A percentile compares a stretch with the other conserved stretches of the same genome.
These are phyloP conservation scores for Naganishia antarctica DNA, from an alignment of 768 basidiomycete genomes.

Conservation along the genomic window DNA sequence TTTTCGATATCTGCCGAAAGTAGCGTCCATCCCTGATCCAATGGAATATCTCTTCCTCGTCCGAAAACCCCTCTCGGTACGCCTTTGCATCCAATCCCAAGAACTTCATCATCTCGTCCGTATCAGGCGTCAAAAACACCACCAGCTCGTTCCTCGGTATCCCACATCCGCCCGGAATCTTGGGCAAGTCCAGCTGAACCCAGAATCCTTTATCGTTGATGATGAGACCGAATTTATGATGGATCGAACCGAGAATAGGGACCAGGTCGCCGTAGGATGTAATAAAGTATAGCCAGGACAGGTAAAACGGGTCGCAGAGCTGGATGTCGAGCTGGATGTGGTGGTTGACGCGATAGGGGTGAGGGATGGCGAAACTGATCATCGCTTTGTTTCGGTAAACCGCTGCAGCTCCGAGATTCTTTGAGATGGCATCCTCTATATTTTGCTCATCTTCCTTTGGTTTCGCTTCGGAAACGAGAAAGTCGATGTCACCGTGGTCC, in stretches of 20 bases:
- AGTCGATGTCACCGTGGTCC: constrained; percentile 67
- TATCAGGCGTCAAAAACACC: background rate
- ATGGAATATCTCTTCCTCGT: background rate
- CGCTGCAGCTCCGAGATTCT: constrained; percentile 54
- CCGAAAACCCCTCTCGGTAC: background rate
- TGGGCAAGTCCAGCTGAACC: constrained; percentile 3
- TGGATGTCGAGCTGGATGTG: constrained; percentile 62
- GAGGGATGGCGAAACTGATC: constrained; percentile 61
- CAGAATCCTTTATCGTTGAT: constrained; percentile 22
- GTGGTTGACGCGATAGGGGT: constrained; percentile 48
- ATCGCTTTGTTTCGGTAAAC: constrained; percentile 57
- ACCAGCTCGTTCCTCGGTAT: constrained; percentile 12
- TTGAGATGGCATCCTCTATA: constrained; percentile 35
- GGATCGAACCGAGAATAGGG: constrained; percentile 62
- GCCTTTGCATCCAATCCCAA: background rate
- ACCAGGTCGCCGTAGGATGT: constrained; percentile 68
- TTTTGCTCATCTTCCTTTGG: background rate
- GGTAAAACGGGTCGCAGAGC: constrained; percentile 58
- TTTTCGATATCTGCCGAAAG: background rate
- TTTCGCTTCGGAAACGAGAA: constrained; percentile 58
- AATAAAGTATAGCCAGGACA: constrained; percentile 57
- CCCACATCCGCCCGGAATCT: background rate
- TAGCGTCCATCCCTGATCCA: background rate
- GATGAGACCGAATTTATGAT: constrained; percentile 4
- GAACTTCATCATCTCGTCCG: constrained; percentile 16